Evolutionary conservation across 129 eudicot species (phyloP), one percentile per base, ranked within the genome.

Genomic region (Smallanthus sonchifolius): DNA sequence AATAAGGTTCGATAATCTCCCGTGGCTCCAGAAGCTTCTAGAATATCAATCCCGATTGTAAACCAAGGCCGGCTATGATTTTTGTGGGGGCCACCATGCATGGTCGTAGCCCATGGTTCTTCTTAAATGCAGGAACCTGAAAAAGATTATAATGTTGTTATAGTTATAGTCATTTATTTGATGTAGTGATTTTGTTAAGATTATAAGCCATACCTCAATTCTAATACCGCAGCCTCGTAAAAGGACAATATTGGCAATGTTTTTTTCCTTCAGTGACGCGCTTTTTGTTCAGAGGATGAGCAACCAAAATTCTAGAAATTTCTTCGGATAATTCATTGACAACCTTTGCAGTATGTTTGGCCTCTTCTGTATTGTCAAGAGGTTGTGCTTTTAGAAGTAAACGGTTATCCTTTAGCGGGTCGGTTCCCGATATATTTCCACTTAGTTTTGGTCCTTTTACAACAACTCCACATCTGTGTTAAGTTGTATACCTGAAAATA

Each of bases 51-150:
- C 35, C 97, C 98, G 0, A 94, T 90, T 2, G 98, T 66, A 94
- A 76, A 65, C 98, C 98, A 62, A 94, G 92, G 30, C 98, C 98
- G 75, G 98, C 97, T 28, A 94, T 94, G 79, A 94, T 94, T 79
- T 94, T 94, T 10, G 98, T 94, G 38, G 98, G 98, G 35, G 98
- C 97, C 54, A 94, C 98, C 98, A 94, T 94, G 85, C 98, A 94
- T 68, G 98, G 98, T 79, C 91, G 67, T 52, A 94, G 59, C 37
- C 90, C 92, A 67, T 94, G 98, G 48, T 83, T 79, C 80, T 84
- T 64, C 65, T 83, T 90, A 80, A 94, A 94, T 11, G 86, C 78
- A 60, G 97, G 89, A 79, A 88, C 98, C 98, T 93, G 80, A 71
- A 89, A 45, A 65, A 68, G 45, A 65, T 40, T 35, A 17, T 32